Percentiles rank a stretch among this genome's conserved stretches.
phyloP scores from a whole-genome alignment of 441 rosid species.

The Daphne laureola region DNA sequence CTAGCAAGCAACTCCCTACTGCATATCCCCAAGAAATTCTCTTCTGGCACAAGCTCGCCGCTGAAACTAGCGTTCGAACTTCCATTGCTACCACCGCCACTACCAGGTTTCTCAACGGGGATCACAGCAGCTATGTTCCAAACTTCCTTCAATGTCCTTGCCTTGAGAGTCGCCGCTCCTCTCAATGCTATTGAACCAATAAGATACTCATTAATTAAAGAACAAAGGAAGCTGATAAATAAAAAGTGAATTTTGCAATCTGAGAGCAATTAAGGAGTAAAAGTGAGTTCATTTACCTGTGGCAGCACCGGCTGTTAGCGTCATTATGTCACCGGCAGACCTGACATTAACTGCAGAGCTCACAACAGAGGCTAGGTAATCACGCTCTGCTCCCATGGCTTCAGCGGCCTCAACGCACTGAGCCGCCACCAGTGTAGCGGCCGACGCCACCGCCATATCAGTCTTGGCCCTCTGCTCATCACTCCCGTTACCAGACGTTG shows the following conservation, averaged over 20 bases:
- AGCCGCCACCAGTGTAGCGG: conserved; percentile 82
- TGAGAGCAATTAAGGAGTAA: neutral
- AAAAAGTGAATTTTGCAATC: neutral
- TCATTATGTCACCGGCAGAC: conserved; percentile 73
- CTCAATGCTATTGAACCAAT: conserved; percentile 50
- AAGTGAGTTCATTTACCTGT: conserved; percentile 47
- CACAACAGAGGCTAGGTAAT: conserved; percentile 61
- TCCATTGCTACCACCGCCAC: conserved; percentile 40
- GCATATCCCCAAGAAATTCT: conserved; percentile 68
- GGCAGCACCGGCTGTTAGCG: conserved; percentile 90
- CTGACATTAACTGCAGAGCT: conserved; percentile 80
- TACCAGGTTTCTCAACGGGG: conserved; percentile 62
- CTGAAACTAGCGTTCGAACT: conserved; percentile 52
- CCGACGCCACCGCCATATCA: conserved; percentile 85
- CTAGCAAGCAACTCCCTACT: conserved; percentile 79
- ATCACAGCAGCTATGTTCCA: conserved; percentile 91
- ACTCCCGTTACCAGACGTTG: conserved; percentile 52
- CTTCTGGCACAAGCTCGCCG: conserved; percentile 59
- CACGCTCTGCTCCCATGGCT: conserved; percentile 84
- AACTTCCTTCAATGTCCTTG: conserved; percentile 83
- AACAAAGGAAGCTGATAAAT: neutral
- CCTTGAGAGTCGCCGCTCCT: conserved; percentile 90
- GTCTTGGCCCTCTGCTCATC: conserved; percentile 82
- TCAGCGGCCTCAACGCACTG: conserved; percentile 94
- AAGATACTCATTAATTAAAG: neutral